These are phyloP conservation scores for Fusarium hostae DNA, from an alignment of 2,329 filamentous ascomycete species.

Conservation along the genomic window DNA sequence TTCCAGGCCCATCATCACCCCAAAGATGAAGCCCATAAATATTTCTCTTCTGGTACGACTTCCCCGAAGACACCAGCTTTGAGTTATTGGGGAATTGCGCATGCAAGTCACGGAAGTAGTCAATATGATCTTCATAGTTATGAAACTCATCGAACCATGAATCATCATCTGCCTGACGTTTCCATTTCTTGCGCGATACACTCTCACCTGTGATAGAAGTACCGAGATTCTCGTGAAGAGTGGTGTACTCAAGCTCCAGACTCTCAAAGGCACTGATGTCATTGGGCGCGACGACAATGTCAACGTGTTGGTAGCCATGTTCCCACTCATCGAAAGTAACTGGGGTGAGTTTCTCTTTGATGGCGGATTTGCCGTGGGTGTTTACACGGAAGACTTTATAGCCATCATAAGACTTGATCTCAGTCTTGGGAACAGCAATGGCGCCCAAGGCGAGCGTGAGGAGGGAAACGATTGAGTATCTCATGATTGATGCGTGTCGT, in stretches of 20 bases:
- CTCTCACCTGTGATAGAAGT: constrained; percentile 47
- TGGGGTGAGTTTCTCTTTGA: constrained; percentile 49
- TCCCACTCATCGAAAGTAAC: constrained; percentile 42
- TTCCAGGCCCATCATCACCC: constrained; percentile 56
- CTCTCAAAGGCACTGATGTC: constrained; percentile 45
- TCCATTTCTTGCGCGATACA: constrained; percentile 24
- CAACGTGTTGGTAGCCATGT: constrained; percentile 40
- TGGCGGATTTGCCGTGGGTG: constrained; percentile 53
- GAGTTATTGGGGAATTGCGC: constrained; percentile 57
- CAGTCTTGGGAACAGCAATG: constrained; percentile 28
- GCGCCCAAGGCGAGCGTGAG: constrained; percentile 31
- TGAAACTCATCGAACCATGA: constrained; percentile 64
- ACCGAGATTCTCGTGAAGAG: constrained; percentile 47
- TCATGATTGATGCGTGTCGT: constrained; percentile 24
- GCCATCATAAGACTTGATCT: constrained; percentile 45
- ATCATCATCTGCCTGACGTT: constrained; percentile 45
- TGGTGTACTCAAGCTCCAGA: constrained; percentile 46
- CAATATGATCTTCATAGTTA: constrained; percentile 60
- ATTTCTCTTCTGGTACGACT: constrained; percentile 56
- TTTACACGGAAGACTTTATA: constrained; percentile 57
- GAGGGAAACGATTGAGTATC: constrained; percentile 30
- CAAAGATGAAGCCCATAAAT: constrained; percentile 70
- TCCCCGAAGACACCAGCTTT: constrained; percentile 57
- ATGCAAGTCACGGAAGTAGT: constrained; percentile 57
- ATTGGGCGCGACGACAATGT: constrained; percentile 48